phyloP scores from a whole-genome alignment of 2,329 filamentous ascomycete species.

The Beauveria varroae region DNA sequence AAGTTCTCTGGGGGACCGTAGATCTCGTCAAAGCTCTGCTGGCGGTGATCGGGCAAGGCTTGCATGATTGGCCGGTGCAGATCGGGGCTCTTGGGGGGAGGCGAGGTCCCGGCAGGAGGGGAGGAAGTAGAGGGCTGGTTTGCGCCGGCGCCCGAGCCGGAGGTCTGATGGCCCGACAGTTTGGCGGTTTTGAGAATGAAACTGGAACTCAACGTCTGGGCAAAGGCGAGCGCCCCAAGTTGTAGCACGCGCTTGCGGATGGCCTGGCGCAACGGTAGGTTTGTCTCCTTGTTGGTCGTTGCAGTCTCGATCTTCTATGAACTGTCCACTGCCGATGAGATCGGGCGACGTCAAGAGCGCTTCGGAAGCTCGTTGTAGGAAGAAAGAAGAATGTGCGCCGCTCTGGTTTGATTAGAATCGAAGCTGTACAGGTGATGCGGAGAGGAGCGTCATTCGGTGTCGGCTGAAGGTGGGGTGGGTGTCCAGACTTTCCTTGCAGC shows the following conservation, averaged over 20 bases:
- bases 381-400: background rate
- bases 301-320: background rate
- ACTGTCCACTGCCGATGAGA: no score
- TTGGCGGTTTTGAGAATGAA: conserved; percentile 22
- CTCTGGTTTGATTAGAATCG: background rate
- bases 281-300: background rate
- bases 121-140: conserved; percentile 13
- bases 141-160: conserved; percentile 25
- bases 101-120: background rate
- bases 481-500: background rate
- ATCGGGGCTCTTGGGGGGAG: conserved; percentile 22
- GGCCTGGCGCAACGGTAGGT: background rate
- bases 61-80: conserved; percentile 50
- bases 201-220: background rate
- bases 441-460: conserved; percentile 3
- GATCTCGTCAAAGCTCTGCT: conserved; percentile 97
- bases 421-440: background rate
- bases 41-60: conserved; percentile 64
- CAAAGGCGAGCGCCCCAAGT: background rate
- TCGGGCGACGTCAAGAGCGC: background rate
- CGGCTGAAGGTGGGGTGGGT: background rate
- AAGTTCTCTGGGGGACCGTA: conserved; percentile 99
- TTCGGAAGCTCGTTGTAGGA: background rate
- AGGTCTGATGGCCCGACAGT: conserved; percentile 34
- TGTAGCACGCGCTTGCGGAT: background rate